Conservation (phyloP, 345 rosid genomes). For the Rhizophora apiculata region DNA sequence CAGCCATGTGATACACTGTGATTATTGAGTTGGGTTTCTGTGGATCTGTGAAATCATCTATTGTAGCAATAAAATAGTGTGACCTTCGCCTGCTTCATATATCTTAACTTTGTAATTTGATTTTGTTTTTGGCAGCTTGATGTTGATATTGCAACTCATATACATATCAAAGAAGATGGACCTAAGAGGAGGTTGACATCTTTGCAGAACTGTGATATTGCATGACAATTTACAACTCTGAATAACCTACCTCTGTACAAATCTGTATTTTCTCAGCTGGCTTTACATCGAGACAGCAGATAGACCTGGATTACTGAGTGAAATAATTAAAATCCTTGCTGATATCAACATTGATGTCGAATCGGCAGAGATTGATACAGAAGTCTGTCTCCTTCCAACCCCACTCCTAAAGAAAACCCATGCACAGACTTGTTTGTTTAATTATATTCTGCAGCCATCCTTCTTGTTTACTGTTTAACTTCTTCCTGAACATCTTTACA, state of each 20-base stretch:
- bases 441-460: not conserved
- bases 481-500: conserved; percentile 22
- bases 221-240: not conserved
- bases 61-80: too few relatives aligned
- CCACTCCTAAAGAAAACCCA: not conserved
- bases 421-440: not conserved
- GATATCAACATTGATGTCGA: conserved; percentile 81
- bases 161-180: conserved; percentile 74
- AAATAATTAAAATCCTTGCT: conserved; percentile 73
- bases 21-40: too few relatives aligned
- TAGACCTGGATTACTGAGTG: conserved; percentile 91
- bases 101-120: not conserved
- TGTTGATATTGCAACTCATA: conserved; percentile 77
- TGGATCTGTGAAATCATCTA: too few relatives aligned
- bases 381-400: conserved; percentile 38
- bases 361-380: conserved; percentile 94
- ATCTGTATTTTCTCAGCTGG: conserved; percentile 50
- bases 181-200: conserved; percentile 73
- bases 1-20: too few relatives aligned
- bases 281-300: conserved; percentile 88
- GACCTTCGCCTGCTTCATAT: too few relatives aligned
- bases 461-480: not conserved
- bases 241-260: not conserved
- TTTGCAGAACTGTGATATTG: conserved; percentile 3
- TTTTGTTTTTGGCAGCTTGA: conserved; percentile 61